A percentile compares a stretch with the other conserved stretches of the same genome.
Evolutionary conservation across 768 basidiomycete genomes (phyloP).

Genomic region (Tephrocybe sp.): DNA sequence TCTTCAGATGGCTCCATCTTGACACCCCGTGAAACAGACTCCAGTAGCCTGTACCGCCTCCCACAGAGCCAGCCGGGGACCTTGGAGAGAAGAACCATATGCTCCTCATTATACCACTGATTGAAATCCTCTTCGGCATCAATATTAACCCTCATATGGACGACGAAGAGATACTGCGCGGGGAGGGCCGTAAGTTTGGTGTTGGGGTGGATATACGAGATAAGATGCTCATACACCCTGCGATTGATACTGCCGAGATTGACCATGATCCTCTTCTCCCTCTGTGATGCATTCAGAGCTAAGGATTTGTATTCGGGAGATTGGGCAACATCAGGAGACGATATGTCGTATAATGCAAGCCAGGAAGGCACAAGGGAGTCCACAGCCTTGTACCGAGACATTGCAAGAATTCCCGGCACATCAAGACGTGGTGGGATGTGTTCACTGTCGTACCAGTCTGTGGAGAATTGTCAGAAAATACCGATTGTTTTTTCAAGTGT

Average conservation of each 20-base stretch:
- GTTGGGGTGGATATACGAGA: constrained; percentile 13
- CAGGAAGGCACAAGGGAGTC: constrained; percentile 28
- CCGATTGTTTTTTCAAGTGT: not conserved
- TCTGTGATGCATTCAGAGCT: constrained; percentile 19
- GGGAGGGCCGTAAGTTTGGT: constrained; percentile 15
- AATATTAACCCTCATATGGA: constrained; percentile 12
- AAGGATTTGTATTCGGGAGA: constrained; percentile 23
- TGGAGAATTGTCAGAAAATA: not conserved
- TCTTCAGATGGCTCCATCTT: constrained; percentile 5
- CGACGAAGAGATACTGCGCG: constrained; percentile 20
- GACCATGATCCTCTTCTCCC: constrained; percentile 23
- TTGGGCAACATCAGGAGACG: constrained; percentile 19
- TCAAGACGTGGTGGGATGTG: constrained; percentile 27
- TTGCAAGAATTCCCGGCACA: constrained; percentile 24
- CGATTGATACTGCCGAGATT: constrained; percentile 23
- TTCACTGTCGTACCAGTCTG: constrained; percentile 35
- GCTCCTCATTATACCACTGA: constrained; percentile 31
- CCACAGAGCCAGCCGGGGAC: constrained; percentile 27
- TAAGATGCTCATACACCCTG: constrained; percentile 22
- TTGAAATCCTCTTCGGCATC: constrained; percentile 29
- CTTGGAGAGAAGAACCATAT: constrained; percentile 23
- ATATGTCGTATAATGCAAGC: constrained; percentile 30
- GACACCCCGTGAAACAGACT: constrained; percentile 9
- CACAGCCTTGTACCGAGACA: constrained; percentile 26
- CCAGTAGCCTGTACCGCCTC: constrained; percentile 24